Evolutionary conservation across 2,329 filamentous ascomycete genomes (phyloP).

Genomic region (Sporothrix protearum): DNA sequence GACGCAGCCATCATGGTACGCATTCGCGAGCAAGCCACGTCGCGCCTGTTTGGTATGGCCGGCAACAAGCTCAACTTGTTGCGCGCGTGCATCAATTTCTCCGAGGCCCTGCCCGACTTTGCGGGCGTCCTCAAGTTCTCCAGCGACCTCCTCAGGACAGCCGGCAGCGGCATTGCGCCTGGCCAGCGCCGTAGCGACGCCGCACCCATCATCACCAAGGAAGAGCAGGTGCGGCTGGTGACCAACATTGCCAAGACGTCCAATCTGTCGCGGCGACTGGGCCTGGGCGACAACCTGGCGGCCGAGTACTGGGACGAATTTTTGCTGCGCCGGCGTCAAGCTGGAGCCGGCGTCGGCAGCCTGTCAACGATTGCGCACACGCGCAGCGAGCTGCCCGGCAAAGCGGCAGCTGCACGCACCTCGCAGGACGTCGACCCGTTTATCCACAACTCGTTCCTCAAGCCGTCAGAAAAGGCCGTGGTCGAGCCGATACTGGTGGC

Average conservation of each 20-base stretch:
- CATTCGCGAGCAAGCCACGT: constrained; percentile 56
- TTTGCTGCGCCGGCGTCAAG: constrained; percentile 69
- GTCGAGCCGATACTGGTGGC: constrained; percentile 71
- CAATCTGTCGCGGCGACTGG: constrained; percentile 70
- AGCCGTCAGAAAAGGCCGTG: constrained; percentile 57
- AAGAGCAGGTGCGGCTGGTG: constrained; percentile 81
- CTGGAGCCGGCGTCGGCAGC: constrained; percentile 60
- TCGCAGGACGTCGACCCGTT: constrained; percentile 75
- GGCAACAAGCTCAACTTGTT: constrained; percentile 82
- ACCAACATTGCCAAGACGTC: constrained; percentile 85
- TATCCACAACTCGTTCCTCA: constrained; percentile 90
- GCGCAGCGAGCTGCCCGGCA: constrained; percentile 52
- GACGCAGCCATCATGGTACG: constrained; percentile 53
- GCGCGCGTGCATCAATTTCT: constrained; percentile 86
- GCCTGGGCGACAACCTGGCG: constrained; percentile 58
- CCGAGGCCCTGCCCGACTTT: constrained; percentile 89
- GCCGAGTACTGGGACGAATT: constrained; percentile 98
- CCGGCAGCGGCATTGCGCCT: constrained; percentile 75
- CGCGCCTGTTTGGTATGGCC: constrained; percentile 70
- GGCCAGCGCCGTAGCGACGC: constrained; percentile 65
- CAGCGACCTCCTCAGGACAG: constrained; percentile 75
- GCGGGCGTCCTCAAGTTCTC: constrained; percentile 85
- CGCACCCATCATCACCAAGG: constrained; percentile 65
- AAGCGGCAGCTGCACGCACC: constrained; percentile 44
- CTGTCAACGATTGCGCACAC: constrained; percentile 62